Conservation (phyloP, 1,284 basidiomycete species). For the Cystobasidiaceae sp. region DNA sequence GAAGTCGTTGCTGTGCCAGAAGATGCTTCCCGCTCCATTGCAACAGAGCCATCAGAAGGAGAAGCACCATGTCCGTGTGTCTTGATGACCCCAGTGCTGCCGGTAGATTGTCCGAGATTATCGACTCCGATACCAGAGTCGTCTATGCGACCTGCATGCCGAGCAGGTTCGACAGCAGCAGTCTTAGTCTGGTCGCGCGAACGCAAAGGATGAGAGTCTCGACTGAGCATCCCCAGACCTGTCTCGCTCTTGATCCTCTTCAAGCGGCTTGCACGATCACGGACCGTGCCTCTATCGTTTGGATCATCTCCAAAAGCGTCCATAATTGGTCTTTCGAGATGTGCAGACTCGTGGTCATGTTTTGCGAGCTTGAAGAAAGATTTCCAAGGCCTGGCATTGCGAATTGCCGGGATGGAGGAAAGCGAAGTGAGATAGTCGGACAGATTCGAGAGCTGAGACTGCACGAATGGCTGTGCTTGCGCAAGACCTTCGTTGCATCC, state of each 20-base stretch:
- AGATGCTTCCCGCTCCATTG: slow-evolving; percentile 4
- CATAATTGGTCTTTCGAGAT: not conserved
- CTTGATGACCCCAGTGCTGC: not conserved
- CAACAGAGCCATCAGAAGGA: not conserved
- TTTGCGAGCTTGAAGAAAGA: slow-evolving; percentile 10
- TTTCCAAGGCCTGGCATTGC: slow-evolving; percentile 10
- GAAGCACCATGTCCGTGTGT: not conserved
- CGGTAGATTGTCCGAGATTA: not conserved
- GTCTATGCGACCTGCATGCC: not conserved
- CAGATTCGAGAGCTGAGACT: slow-evolving; percentile 19
- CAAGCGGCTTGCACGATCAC: slow-evolving; percentile 2
- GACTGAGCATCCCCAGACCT: not conserved
- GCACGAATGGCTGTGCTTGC: too few relatives aligned
- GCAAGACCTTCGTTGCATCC: too few relatives aligned
- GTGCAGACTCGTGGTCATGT: slow-evolving; percentile 18
- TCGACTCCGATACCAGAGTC: slow-evolving; percentile 19
- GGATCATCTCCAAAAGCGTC: too few relatives aligned
- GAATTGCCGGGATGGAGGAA: slow-evolving; percentile 14
- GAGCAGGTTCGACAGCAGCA: not conserved
- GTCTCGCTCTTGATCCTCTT: slow-evolving; percentile 28
- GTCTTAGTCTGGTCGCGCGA: not conserved
- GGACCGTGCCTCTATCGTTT: not conserved
- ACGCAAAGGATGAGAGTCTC: not conserved
- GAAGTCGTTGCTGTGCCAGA: slow-evolving; percentile 3
- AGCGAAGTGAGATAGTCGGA: slow-evolving; percentile 29